Percentiles rank a stretch among this genome's conserved stretches.
phyloP scores from a whole-genome alignment of 345 rosid species.

The Pistacia vera region DNA sequence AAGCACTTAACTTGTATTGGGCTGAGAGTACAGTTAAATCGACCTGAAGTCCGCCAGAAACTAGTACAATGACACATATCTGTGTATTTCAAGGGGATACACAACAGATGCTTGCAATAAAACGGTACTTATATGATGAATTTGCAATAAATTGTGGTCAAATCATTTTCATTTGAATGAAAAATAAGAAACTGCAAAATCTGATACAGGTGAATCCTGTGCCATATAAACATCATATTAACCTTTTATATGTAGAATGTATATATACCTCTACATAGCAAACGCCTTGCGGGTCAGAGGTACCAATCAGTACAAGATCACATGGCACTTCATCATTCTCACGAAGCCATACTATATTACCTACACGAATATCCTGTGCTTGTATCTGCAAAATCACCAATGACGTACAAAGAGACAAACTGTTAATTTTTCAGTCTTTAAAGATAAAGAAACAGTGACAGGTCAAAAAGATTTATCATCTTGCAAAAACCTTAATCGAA shows the following conservation, averaged over 20 bases:
- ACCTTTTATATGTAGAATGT: neutral
- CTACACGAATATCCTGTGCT: conserved; percentile 88
- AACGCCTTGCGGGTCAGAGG: conserved; percentile 91
- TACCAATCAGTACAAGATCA: conserved; percentile 93
- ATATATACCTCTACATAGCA: conserved; percentile 84
- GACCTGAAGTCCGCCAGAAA: neutral
- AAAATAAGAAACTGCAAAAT: conserved; percentile 1
- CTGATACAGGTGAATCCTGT: neutral
- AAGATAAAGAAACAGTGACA: neutral
- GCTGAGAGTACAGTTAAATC: neutral
- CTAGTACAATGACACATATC: neutral
- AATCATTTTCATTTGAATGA: neutral
- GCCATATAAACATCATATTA: neutral
- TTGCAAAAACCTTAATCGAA: neutral
- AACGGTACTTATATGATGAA: neutral
- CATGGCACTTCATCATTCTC: conserved; percentile 99
- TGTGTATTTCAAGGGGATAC: neutral
- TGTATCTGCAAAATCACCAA: conserved; percentile 54
- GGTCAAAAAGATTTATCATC: conserved; percentile 5
- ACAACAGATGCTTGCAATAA: neutral
- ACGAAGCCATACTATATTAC: conserved; percentile 96
- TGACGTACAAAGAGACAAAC: conserved; percentile 21
- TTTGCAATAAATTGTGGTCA: neutral
- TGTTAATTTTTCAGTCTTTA: conserved; percentile 17
- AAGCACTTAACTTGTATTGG: neutral